These are phyloP conservation scores for Talaromyces sp. DNA, from an alignment of 2,329 filamentous ascomycete genomes.

Conservation along the genomic window DNA sequence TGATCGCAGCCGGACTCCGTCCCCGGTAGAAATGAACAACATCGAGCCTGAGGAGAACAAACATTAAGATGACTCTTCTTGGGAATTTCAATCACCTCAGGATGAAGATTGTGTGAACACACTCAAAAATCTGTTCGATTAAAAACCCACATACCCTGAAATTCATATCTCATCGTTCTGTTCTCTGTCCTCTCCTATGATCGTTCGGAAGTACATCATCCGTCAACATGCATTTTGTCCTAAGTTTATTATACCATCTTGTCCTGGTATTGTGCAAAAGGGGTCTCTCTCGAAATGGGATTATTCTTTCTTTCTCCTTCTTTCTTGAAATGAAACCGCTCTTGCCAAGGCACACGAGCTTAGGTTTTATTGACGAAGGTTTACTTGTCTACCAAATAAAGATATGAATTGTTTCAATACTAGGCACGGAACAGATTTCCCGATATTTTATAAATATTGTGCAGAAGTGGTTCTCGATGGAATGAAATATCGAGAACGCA, in stretches of 20 bases:
- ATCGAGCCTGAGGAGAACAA: background rate
- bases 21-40: constrained; percentile 12
- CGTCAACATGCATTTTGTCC: background rate
- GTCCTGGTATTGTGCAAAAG: background rate
- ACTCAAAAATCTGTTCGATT: background rate
- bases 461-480: background rate
- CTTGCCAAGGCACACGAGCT: background rate
- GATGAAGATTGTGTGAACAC: too few relatives aligned
- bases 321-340: background rate
- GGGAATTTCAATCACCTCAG: too few relatives aligned
- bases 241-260: background rate
- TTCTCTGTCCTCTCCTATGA: background rate
- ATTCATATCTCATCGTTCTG: background rate
- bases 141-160: background rate
- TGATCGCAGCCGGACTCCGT: constrained; percentile 13
- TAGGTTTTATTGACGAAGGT: background rate
- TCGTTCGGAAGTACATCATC: background rate
- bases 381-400: background rate
- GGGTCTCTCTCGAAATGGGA: background rate
- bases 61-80: background rate
- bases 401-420: background rate
- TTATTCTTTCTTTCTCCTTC: too few relatives aligned
- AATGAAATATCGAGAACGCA: background rate
- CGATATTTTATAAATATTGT: background rate
- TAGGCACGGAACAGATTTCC: background rate